Evolutionary conservation across 2,329 filamentous ascomycete genomes (phyloP), one percentile per base, ranked within the genome.

Genomic region (Herpotrichia juniperi): DNA sequence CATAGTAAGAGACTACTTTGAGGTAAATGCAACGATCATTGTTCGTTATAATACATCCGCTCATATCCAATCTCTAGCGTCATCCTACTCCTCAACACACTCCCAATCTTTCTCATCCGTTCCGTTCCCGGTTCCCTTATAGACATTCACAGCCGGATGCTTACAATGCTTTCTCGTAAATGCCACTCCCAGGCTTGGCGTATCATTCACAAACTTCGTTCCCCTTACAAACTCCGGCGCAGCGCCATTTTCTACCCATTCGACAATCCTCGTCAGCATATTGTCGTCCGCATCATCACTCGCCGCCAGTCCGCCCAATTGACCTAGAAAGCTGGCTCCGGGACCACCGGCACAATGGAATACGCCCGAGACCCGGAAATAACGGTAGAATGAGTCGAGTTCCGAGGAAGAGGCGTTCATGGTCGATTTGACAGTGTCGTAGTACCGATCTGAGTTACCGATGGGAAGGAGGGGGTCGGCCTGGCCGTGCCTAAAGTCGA

Each of bases 231-330:
- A 60, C 16, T 58, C 56, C 1, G 63, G 61, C 28, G 51, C 54
- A 5, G 22, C 40, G 2, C 56, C 56, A n/a, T 56, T 42, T 46
- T 66, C 63, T 1, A 66, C 59, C 63, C 62, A 66, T 5, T 56
- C 46, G 2, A 61, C 59, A 21, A 66, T 30, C 2, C 40, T 42
- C 25, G 26, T 46, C 22, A 66, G 32, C 0, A 79, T 69, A 17
- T 80, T 81, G 3, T 71, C 57, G 9, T 73, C 58, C 3, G 57
- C 34, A n/a, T 59, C 22, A 9, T 59, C 51, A 3, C 54, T 53
- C 6, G 19, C 39, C 4, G 40, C 30, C 4, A n/a, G 2, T 9
- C 24, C 31, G 9, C 31, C 28, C 31, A 17, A 11, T 26, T 53
- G 43, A 11, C 62, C 62, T 9, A 56, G 28, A 17, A 45, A 26